Conservation (phyloP, 169 alveolate genomes). For the Eimeria praecox region DNA sequence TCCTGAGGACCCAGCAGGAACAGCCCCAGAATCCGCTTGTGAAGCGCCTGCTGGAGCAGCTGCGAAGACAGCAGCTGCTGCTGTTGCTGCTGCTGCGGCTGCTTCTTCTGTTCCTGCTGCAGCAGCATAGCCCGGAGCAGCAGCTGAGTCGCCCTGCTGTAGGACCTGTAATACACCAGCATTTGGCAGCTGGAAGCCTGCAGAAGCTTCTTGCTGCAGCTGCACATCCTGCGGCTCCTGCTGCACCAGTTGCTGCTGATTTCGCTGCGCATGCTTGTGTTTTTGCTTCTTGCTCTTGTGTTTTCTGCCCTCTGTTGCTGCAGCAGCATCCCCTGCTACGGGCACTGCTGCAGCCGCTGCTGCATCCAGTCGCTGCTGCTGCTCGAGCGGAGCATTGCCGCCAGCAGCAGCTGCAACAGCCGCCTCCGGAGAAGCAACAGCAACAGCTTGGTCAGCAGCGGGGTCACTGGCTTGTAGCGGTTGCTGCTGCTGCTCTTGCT, state of each 20-base stretch:
- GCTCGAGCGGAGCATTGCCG: neutral
- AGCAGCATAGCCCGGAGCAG: neutral
- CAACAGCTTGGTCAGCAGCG: constrained; percentile 11
- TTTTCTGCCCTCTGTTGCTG: constrained; percentile 1
- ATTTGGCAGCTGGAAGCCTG: neutral
- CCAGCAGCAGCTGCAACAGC: constrained; percentile 1
- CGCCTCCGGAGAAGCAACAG: constrained; percentile 38
- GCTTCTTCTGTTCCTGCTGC: constrained; percentile 3
- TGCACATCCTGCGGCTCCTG: neutral
- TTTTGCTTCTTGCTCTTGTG: constrained; percentile 36
- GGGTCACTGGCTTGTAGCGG: constrained; percentile 12
- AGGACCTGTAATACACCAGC: neutral
- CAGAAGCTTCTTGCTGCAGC: constrained; percentile 20
- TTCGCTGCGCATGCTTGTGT: constrained; percentile 2
- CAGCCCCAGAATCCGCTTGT: neutral
- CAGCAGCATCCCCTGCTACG: neutral
- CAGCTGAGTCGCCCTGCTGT: neutral
- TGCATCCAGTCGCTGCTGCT: constrained; percentile 19
- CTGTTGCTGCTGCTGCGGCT: constrained; percentile 8
- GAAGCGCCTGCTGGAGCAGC: constrained; percentile 19
- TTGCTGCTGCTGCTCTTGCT: constrained; percentile 54
- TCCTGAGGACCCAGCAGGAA: constrained; percentile 6
- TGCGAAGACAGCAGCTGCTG: neutral
- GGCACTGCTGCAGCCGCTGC: constrained; percentile 17
- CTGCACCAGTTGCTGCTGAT: constrained; percentile 12